Base-by-base conservation (phyloP, 495 filamentous ascomycete species). In the Ramalina peruviana region DNA sequence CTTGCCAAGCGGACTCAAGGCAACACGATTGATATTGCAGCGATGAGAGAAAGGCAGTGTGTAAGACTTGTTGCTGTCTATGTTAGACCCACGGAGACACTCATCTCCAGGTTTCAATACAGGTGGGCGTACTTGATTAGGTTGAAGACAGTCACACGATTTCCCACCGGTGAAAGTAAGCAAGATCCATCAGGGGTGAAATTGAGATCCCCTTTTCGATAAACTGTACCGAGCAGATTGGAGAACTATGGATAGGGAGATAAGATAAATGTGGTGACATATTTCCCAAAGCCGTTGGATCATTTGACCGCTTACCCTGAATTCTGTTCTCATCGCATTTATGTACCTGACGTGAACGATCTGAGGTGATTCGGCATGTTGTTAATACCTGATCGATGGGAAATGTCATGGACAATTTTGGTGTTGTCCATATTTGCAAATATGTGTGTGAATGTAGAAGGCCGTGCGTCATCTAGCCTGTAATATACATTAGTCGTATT, bases 171-270 rank as follows among this genome's bases (percentile, higher is more conserved):
- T n/a, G 93, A 97, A 54, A 92, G 82, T 41, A 98, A 74, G 66
- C 86, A 88, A 56, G 85, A 90, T 56, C 92, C 92, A 79, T 98
- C 92, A 56, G 88, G 90, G 59, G 85, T 93, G 72, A 95, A 98
- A 57, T 94, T 76, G 52, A 98, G 77, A 64, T 96, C 97, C 66
- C 93, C 92, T 73, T 85, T 85, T 69, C 87, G 85, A 72, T 96
- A 98, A 57, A 98, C 92, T 57, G 89, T 98, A 54, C 92, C 93
- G 57, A 98, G 78, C 57, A 96, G 73, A 63, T 94, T 94, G 64
- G 86, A 92, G 69, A 94, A 96, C 85, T 93, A 54, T 21, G 43
- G 39, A 3, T 21, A 36, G 20, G 13, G 55, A 43, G 38, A 21
- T 60, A 42, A 62, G 53, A 27, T 44, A 16, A 37, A 16, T 25